Percentiles rank a stretch among this genome's conserved stretches.
These are phyloP conservation scores for Penicillium robsamsonii DNA, from an alignment of 495 filamentous ascomycete species.

Conservation along the genomic window DNA sequence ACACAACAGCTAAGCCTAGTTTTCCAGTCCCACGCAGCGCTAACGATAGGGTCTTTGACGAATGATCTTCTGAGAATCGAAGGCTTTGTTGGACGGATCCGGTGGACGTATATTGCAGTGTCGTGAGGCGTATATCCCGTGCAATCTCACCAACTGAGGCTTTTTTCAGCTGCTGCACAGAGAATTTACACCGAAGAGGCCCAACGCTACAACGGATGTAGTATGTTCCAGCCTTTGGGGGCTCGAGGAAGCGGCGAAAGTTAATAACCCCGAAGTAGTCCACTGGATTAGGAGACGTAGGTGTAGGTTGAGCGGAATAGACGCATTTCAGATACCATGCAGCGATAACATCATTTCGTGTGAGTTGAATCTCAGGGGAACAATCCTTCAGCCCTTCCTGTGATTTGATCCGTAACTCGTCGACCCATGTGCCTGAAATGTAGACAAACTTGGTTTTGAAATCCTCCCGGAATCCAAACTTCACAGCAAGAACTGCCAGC, in stretches of 20 bases:
- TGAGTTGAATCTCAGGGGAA: not conserved
- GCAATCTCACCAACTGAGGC: not conserved
- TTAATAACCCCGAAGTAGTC: not conserved
- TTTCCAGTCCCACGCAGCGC: not conserved
- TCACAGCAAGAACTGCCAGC: not conserved
- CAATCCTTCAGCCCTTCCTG: not conserved
- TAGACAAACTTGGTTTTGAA: not conserved
- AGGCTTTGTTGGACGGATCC: not conserved
- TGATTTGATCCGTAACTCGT: not conserved
- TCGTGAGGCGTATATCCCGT: not conserved
- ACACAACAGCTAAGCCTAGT: not conserved
- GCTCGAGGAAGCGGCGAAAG: not conserved
- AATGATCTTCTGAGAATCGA: not conserved
- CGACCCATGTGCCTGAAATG: not conserved
- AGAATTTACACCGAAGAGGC: not conserved
- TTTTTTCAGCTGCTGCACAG: not conserved
- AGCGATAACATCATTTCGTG: not conserved
- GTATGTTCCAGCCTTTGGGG: not conserved
- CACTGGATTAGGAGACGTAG: not conserved
- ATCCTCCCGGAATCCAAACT: not conserved
- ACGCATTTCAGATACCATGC: not conserved
- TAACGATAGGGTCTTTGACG: not conserved
- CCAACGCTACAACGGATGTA: not conserved
- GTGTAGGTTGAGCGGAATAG: not conserved
- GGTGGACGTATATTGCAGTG: not conserved